Evolutionary conservation across 2,329 filamentous ascomycete species (phyloP), one percentile per base, ranked within the genome.

Genomic region (Sporothrix phasma): DNA sequence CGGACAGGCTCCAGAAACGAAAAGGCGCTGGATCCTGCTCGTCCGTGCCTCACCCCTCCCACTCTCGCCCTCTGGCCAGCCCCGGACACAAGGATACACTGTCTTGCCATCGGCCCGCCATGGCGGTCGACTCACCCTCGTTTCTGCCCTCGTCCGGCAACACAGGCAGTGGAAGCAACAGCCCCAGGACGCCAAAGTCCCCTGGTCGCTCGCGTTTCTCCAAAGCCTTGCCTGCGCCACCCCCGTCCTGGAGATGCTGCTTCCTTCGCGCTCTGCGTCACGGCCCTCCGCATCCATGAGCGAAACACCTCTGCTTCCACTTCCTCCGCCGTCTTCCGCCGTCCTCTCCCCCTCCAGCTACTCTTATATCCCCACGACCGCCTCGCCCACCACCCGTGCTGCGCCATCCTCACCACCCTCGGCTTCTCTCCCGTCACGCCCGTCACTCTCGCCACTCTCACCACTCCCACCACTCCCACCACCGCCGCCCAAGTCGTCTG

Each of bases 181-280:
- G 49, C 19, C 17, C 49, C 56, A 66, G 37, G 41, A 61, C 61
- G 64, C 73, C 64, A 68, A 70, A 65, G 64, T 71, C 72, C 72
- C 73, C 71, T 67, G 80, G 80, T 69, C 74, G 76, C 63, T 84
- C 82, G 69, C 81, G 81, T 72, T 83, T 82, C 74, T 84, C 82
- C 71, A 85, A 85, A 74, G 81, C 81, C 39, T 74, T 85, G 67
- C 82, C 82, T 39, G 75, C 77, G 63, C 79, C 82, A 62, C 73
- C 76, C 67, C 69, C 63, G 66, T 69, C 58, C 8, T 65, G 5
- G 62, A 64, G 22, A 59, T 47, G 37, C 56, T 64, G 22, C 64
- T 65, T 19, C 31, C 22, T 19, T 47, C 49, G 2, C 45, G 63
- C 17, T 66, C 61, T 19, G 13, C 56, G 4, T 31, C 43, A n/a